Evolutionary conservation across 164 flowering plant genomes (phyloP).

Genomic region (Magnolia sinica): DNA sequence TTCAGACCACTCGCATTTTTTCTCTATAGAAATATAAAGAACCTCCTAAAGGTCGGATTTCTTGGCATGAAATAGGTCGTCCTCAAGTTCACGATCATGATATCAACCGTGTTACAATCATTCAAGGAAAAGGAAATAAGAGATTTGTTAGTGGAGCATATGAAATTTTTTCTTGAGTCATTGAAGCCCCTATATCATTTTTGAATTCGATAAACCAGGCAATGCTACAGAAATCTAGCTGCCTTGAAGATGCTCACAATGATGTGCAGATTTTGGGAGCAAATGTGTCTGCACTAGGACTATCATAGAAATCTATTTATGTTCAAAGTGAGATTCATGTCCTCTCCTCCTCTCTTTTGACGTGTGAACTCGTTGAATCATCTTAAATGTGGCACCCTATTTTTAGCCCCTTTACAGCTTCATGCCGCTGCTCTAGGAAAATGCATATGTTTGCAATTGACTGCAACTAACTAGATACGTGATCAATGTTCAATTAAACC

Average conservation of each 20-base stretch:
- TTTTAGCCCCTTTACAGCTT: not conserved
- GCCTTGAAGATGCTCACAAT: constrained; percentile 42
- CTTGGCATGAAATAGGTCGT: constrained; percentile 97
- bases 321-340: constrained; percentile 43
- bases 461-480: too few species aligned
- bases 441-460: not conserved
- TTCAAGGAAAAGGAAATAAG: constrained; percentile 82
- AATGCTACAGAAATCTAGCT: constrained; percentile 26
- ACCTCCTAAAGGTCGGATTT: constrained; percentile 20
- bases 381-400: not conserved
- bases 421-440: not conserved
- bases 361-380: not conserved
- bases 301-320: constrained; percentile 94
- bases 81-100: constrained; percentile 99
- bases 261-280: constrained; percentile 85
- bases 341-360: not conserved
- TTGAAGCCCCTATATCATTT: too few species aligned
- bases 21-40: constrained; percentile 64
- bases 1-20: constrained; percentile 81
- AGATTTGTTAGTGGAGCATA: constrained; percentile 96
- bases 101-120: constrained; percentile 75
- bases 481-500: too few species aligned
- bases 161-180: constrained; percentile 95
- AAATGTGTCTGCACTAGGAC: constrained; percentile 97
- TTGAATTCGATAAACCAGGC: constrained; percentile 72